Conservation (phyloP, 805 yeast genomes). For the Starmerella asiatica region DNA sequence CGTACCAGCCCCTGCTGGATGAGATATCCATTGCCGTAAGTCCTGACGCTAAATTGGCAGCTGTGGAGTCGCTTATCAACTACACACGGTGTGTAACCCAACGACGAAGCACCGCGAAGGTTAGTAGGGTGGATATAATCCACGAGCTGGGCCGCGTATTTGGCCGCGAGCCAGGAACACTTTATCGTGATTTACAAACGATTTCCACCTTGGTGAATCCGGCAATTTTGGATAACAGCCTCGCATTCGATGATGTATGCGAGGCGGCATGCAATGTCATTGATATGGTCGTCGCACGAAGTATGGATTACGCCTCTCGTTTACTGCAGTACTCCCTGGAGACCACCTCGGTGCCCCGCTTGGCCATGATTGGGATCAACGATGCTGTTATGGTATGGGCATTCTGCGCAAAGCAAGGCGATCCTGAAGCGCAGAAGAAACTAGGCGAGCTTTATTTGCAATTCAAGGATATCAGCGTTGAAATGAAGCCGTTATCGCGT, state of each 20-base stretch:
- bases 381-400: slow-evolving; percentile 22
- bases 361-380: slow-evolving; percentile 21
- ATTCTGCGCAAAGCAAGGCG: slow-evolving; percentile 22
- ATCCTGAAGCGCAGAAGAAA: slow-evolving; percentile 19
- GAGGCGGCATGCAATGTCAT: slow-evolving; percentile 24
- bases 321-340: slow-evolving; percentile 20
- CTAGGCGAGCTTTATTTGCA: slow-evolving; percentile 20
- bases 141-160: slow-evolving; percentile 25
- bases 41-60: slow-evolving; percentile 17
- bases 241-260: slow-evolving; percentile 29
- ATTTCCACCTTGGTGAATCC: slow-evolving; percentile 27
- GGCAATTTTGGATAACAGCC: slow-evolving; percentile 23
- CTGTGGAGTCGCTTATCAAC: slow-evolving; percentile 11
- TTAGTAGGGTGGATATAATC: slow-evolving; percentile 25
- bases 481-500: slow-evolving; percentile 18
- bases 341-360: slow-evolving; percentile 16
- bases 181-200: slow-evolving; percentile 27
- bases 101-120: slow-evolving; percentile 1
- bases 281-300: slow-evolving; percentile 17
- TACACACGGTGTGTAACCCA: slow-evolving; percentile 8
- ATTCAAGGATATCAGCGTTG: slow-evolving; percentile 17
- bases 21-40: slow-evolving; percentile 13
- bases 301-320: slow-evolving; percentile 22
- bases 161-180: slow-evolving; percentile 24
- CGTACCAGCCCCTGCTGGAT: slow-evolving; percentile 17